These are phyloP conservation scores for Geotrichum histeridarum DNA, from an alignment of 1,139 yeast genomes.

Conservation along the genomic window DNA sequence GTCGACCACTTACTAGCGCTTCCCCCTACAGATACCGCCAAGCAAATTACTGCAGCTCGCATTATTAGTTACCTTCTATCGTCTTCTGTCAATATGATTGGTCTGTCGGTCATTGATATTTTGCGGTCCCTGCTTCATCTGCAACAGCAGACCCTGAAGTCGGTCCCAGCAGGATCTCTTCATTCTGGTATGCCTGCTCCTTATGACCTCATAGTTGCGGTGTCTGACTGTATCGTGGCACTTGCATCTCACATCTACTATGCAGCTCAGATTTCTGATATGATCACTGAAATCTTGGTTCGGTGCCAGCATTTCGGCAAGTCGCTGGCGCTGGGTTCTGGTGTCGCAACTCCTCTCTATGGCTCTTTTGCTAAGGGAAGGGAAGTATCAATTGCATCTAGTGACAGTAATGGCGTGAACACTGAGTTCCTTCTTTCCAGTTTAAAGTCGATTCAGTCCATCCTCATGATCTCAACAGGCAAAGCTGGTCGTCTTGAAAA, in stretches of 20 bases:
- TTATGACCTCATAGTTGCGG: conserved; percentile 24
- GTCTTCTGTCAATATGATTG: conserved; percentile 79
- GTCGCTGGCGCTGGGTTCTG: not conserved
- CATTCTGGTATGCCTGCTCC: conserved; percentile 13
- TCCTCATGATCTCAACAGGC: conserved; percentile 3
- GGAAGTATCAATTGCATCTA: not conserved
- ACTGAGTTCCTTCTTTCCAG: conserved; percentile 2
- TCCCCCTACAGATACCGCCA: conserved; percentile 34
- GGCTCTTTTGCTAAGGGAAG: not conserved
- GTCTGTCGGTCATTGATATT: conserved; percentile 84
- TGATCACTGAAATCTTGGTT: conserved; percentile 48
- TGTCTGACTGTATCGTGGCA: conserved; percentile 49
- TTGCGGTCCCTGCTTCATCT: conserved; percentile 64
- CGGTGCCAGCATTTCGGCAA: conserved; percentile 6
- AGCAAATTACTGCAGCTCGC: conserved; percentile 48
- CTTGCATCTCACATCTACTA: conserved; percentile 71
- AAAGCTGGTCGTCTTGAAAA: conserved; percentile 11
- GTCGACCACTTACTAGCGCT: conserved; percentile 33
- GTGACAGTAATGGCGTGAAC: not conserved
- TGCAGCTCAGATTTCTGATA: conserved; percentile 75
- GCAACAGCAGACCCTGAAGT: conserved; percentile 35
- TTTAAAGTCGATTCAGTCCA: conserved; percentile 5
- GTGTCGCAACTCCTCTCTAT: not conserved
- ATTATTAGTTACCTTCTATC: conserved; percentile 62
- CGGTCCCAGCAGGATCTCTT: conserved; percentile 9